Conservation (phyloP, 192 early-diverging fungal species). For the Chytriomyces confervae region DNA sequence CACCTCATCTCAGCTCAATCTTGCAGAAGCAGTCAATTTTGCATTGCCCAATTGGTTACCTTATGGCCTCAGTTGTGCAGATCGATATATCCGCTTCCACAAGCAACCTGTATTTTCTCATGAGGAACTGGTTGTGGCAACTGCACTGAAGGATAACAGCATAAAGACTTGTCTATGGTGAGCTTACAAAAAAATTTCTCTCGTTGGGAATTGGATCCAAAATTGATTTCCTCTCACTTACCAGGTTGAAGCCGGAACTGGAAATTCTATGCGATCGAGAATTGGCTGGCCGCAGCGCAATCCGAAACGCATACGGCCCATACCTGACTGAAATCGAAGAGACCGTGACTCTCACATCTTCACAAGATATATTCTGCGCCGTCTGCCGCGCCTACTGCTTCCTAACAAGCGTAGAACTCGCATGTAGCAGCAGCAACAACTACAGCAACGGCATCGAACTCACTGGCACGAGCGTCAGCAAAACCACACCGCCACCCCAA, state of each 20-base stretch:
- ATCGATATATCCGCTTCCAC: slow-evolving; percentile 78
- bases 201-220: slow-evolving; percentile 6
- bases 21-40: slow-evolving; percentile 97
- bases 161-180: slow-evolving; percentile 46
- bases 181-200: background rate
- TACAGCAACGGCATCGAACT: background rate
- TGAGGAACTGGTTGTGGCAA: slow-evolving; percentile 76
- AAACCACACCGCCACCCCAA: background rate
- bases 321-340: slow-evolving; percentile 30
- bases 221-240: background rate
- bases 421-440: background rate
- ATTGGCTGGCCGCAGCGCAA: slow-evolving; percentile 22
- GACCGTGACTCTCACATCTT: slow-evolving; percentile 13
- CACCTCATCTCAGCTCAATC: slow-evolving; percentile 73
- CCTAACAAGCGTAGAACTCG: slow-evolving; percentile 17
- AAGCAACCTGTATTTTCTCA: slow-evolving; percentile 93
- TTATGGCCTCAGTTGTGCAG: slow-evolving; percentile 77
- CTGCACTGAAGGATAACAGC: slow-evolving; percentile 36
- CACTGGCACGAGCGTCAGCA: background rate
- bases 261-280: slow-evolving; percentile 40
- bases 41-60: slow-evolving; percentile 90
- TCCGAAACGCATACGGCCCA: slow-evolving; percentile 19
- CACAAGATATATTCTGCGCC: slow-evolving; percentile 47
- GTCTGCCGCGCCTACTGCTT: slow-evolving; percentile 49
- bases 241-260: slow-evolving; percentile 42